Conservation (phyloP, 2,329 filamentous ascomycete genomes). For the Penicillium sp. region DNA sequence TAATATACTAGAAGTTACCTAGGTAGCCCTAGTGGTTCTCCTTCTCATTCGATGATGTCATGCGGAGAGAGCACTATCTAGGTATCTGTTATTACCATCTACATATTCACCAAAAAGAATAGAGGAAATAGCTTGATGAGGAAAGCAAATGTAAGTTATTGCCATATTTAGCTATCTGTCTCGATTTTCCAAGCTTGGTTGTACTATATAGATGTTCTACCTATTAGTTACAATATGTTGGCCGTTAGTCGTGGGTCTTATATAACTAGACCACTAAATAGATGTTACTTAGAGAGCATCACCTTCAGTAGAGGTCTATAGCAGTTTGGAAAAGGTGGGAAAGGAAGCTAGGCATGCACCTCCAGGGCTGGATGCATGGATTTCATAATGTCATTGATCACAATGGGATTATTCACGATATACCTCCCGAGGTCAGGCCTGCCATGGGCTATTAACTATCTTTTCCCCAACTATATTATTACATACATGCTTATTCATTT, state of each 20-base stretch:
- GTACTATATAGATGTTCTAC: not conserved
- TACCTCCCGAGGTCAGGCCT: not conserved
- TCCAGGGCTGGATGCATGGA: not conserved
- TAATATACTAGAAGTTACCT: not conserved
- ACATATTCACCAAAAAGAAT: not conserved
- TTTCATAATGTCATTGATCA: not conserved
- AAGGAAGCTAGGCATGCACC: not conserved
- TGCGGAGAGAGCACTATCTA: conserved; percentile 16
- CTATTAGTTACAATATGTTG: not conserved
- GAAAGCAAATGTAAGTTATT: too few species aligned
- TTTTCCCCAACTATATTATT: not conserved
- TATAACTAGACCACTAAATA: not conserved
- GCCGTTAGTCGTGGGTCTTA: not conserved
- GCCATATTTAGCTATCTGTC: not conserved
- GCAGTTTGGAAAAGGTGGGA: too few species aligned
- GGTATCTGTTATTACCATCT: not conserved
- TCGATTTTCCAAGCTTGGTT: not conserved
- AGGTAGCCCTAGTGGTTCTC: not conserved
- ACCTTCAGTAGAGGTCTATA: not conserved
- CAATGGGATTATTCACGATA: not conserved
- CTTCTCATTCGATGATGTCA: conserved; percentile 19
- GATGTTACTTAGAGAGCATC: not conserved
- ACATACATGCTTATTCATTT: not conserved
- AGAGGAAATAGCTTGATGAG: not conserved
- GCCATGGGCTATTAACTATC: too few species aligned